Evolutionary conservation across 331 rosid genomes (phyloP).

Genomic region (Rosa hybrid): DNA sequence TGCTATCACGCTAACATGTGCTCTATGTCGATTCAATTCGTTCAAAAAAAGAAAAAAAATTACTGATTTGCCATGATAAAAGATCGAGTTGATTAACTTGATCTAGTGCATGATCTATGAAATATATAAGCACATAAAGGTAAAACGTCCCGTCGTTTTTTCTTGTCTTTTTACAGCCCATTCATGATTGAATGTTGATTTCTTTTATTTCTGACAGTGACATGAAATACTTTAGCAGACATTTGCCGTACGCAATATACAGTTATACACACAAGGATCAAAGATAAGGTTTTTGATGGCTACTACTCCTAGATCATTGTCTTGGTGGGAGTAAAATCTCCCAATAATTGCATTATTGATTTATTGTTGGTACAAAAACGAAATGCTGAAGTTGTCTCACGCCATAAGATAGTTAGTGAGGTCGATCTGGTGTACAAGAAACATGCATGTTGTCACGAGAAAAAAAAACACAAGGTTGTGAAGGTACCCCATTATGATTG

Average conservation of each 20-base stretch:
- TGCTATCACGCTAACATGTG: neutral
- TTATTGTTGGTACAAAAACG: neutral
- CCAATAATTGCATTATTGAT: slow-evolving; percentile 19
- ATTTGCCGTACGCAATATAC: neutral
- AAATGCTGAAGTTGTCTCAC: slow-evolving; percentile 23
- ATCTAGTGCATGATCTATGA: slow-evolving; percentile 4
- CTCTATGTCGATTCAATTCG: neutral
- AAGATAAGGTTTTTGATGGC: slow-evolving; percentile 18
- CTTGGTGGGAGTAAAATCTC: neutral
- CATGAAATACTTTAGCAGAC: neutral
- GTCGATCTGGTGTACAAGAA: neutral
- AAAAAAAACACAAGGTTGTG: slow-evolving; percentile 3
- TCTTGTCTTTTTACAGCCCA: neutral
- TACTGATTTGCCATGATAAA: neutral
- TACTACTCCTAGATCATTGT: neutral
- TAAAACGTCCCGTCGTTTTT: neutral
- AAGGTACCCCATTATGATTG: slow-evolving; percentile 25
- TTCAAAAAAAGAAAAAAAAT: no score
- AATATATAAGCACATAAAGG: neutral
- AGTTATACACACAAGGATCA: neutral
- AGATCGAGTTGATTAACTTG: neutral
- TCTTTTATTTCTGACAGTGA: slow-evolving; percentile 6
- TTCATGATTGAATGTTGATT: neutral
- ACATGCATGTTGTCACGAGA: slow-evolving; percentile 26
- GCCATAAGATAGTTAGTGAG: neutral